Base-by-base conservation (phyloP, 1,284 basidiomycete species). In the Tilletiopsis washingtonensis region DNA sequence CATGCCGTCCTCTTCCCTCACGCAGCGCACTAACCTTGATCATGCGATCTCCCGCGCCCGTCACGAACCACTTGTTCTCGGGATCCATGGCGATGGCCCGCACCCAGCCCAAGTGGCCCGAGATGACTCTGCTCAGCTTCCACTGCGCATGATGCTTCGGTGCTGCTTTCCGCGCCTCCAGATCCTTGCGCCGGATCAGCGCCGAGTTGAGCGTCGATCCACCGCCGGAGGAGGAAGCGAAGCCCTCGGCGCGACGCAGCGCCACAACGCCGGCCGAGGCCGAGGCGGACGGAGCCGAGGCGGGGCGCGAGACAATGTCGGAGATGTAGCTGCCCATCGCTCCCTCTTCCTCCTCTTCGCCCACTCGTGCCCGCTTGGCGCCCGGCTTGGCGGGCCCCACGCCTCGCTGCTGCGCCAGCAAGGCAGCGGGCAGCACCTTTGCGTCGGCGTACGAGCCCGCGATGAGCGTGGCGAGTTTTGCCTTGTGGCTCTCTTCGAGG, bases 91-190 rank as follows among this genome's bases (percentile, higher is more conserved):
- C 89, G 15, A 88, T 84, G 62, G 85, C 86, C 50, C 93, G 82
- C n/a, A 98, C 93, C 94, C 94, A 98, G 6, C 94, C 93, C 58
- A 98, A 76, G 75, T 99, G 93, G 0, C 93, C 93, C 1, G 91
- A 96, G 57, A 98, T 97, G 67, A 99, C 94, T 46, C 91, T 86
- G 62, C 85, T 80, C 47, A 99, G 84, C 76, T 96, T 96, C 93
- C 93, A 73, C 65, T 85, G 86, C 5, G 93, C 82, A 67, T 99
- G 93, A 73, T 88, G 96, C 6, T 84, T 86, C 2, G 93, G 94
- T 74, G 96, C 93, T 65, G 94, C 82, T 26, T 51, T 89, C 88
- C 77, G 93, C 90, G 46, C 56, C 3, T 57, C 65, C 49, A 60
- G 51, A 39, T 67, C 68, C 47, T 67, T 67, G 53, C 69, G 68